Conservation (phyloP, 23 red algal genomes). For the Gracilariopsis chorda region DNA sequence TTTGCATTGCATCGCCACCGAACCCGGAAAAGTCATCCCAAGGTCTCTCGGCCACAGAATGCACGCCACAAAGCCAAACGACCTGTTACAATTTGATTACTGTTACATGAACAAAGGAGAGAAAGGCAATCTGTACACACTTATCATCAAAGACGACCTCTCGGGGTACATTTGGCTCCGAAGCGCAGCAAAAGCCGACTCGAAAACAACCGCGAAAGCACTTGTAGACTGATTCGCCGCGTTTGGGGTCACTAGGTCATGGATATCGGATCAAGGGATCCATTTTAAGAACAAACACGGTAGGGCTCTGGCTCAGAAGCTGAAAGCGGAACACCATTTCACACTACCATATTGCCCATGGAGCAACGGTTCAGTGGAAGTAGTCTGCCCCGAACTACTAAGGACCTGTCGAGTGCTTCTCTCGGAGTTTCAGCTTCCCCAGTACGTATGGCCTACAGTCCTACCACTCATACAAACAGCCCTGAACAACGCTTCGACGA, state of each 20-base stretch:
- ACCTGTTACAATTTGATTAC: constrained; percentile 34
- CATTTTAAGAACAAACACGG: constrained; percentile 5
- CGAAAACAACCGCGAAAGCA: not conserved
- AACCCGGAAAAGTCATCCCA: not conserved
- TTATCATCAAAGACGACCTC: constrained; percentile 44
- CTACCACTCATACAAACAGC: not conserved
- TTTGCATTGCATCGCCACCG: not conserved
- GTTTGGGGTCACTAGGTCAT: not conserved
- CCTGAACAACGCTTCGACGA: not conserved
- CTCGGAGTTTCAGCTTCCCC: not conserved
- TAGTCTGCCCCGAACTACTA: constrained; percentile 2
- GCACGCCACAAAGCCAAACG: not conserved
- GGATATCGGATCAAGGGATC: not conserved
- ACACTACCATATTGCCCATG: not conserved
- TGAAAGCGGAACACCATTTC: constrained; percentile 34
- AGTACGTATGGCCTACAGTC: not conserved
- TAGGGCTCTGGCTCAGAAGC: not conserved
- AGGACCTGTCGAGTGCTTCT: not conserved
- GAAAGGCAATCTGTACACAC: constrained; percentile 8
- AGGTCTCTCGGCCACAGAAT: not conserved
- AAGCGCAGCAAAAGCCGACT: not conserved
- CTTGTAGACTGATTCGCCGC: not conserved
- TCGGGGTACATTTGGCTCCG: not conserved
- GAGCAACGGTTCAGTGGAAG: constrained; percentile 28
- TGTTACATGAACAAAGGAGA: not conserved